These are phyloP conservation scores for Emiliania huxleyi DNA, from an alignment of 78 protist genomes.

Conservation along the genomic window DNA sequence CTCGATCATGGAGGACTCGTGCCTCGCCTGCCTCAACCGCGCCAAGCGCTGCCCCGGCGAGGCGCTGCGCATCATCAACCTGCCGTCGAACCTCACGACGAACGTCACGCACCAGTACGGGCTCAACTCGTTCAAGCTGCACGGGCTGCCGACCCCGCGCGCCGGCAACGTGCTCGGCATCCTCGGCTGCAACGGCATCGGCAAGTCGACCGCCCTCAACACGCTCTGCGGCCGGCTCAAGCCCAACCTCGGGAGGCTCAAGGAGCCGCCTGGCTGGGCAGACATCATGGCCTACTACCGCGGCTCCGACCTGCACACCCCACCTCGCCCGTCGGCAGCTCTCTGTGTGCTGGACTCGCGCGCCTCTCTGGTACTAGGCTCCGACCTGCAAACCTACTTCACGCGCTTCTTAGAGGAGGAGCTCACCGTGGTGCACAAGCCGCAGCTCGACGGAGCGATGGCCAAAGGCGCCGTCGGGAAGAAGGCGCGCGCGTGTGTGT, in stretches of 20 bases:
- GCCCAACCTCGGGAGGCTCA: conserved; percentile 97
- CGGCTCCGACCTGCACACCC: conserved; percentile 94
- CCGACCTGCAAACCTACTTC: conserved; percentile 94
- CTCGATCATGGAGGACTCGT: conserved; percentile 94
- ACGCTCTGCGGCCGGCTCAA: conserved; percentile 93
- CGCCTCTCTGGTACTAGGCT: too few species aligned
- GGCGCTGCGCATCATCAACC: conserved; percentile 97
- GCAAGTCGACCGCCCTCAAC: conserved; percentile 98
- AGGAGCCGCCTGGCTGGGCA: conserved; percentile 93
- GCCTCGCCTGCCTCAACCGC: conserved; percentile 99
- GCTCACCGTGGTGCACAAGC: conserved; percentile 90
- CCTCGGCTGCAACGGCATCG: conserved; percentile 99
- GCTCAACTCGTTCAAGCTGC: conserved; percentile 93
- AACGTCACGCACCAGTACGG: conserved; percentile 95
- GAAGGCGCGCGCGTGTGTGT: too few species aligned
- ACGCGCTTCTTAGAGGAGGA: conserved; percentile 90
- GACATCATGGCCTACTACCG: conserved; percentile 96
- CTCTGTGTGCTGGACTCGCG: too few species aligned
- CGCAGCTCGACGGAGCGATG: conserved; percentile 99
- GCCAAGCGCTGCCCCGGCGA: conserved; percentile 97
- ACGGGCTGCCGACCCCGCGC: conserved; percentile 96
- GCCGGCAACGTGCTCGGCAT: conserved; percentile 99
- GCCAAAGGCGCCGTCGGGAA: too few species aligned
- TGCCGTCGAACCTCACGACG: conserved; percentile 88
- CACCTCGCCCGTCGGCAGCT: too few species aligned